Conservation (phyloP, 805 yeast species). For the Danielia reshetovae region DNA sequence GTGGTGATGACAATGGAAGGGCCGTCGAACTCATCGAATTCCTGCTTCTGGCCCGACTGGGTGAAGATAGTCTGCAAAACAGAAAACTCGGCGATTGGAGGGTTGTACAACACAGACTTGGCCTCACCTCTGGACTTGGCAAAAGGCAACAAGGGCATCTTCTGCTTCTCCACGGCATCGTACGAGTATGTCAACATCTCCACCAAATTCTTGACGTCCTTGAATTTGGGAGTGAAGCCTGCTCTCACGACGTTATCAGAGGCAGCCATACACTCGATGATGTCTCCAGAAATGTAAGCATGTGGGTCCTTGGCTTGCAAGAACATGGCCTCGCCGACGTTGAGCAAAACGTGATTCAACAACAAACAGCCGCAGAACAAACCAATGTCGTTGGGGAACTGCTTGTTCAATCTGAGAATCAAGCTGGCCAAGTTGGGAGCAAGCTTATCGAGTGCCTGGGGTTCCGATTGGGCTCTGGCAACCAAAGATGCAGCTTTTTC, state of each 20-base stretch:
- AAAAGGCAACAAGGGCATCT: conserved; percentile 66
- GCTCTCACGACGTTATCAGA: conserved; percentile 97
- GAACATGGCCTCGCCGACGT: conserved; percentile 94
- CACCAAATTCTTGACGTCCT: conserved; percentile 88
- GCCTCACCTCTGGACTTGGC: conserved; percentile 56
- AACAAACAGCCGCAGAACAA: conserved; percentile 92
- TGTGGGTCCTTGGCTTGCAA: conserved; percentile 97
- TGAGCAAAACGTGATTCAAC: conserved; percentile 79
- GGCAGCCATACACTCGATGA: conserved; percentile 99
- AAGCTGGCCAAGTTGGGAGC: conserved; percentile 60
- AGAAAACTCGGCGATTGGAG: conserved; percentile 95
- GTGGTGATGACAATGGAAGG: conserved; percentile 87
- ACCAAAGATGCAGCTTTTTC: conserved; percentile 63
- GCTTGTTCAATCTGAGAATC: conserved; percentile 72
- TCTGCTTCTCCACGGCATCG: conserved; percentile 89
- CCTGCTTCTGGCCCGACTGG: conserved; percentile 47
- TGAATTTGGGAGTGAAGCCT: conserved; percentile 99
- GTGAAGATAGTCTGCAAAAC: conserved; percentile 77
- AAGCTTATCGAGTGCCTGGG: conserved; percentile 51
- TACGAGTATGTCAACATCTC: conserved; percentile 86
- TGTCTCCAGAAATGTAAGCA: conserved; percentile 95
- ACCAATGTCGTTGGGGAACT: conserved; percentile 93
- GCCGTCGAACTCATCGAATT: conserved; percentile 64
- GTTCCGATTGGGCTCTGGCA: conserved; percentile 54
- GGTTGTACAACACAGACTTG: conserved; percentile 69